Conservation (phyloP, 2,329 filamentous ascomycete species). For the Canariomyces notabilis region DNA sequence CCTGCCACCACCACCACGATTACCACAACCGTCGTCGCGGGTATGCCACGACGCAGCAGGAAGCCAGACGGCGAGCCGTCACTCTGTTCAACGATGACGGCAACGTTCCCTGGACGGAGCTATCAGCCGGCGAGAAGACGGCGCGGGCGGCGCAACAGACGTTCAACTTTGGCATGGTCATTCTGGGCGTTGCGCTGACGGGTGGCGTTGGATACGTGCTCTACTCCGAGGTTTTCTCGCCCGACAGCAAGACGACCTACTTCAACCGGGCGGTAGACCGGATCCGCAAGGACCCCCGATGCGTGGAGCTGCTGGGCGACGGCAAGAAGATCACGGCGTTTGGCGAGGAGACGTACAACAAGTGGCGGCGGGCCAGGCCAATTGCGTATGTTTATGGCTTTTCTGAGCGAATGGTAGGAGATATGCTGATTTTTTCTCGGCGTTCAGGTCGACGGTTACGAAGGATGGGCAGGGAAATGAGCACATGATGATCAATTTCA, state of each 20-base stretch:
- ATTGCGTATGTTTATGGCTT: slow-evolving; percentile 50
- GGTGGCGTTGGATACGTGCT: slow-evolving; percentile 73
- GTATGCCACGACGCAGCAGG: slow-evolving; percentile 48
- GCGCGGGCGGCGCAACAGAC: slow-evolving; percentile 84
- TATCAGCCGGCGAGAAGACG: slow-evolving; percentile 72
- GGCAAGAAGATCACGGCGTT: slow-evolving; percentile 70
- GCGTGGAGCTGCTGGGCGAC: slow-evolving; percentile 69
- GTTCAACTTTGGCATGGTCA: slow-evolving; percentile 76
- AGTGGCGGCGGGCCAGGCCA: slow-evolving; percentile 67
- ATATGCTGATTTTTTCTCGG: not conserved
- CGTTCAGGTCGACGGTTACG: slow-evolving; percentile 56
- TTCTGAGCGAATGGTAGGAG: not conserved
- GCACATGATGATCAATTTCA: slow-evolving; percentile 80
- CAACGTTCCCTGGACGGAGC: slow-evolving; percentile 70
- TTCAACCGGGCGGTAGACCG: slow-evolving; percentile 83
- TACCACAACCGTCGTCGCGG: slow-evolving; percentile 42
- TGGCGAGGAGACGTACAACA: slow-evolving; percentile 75
- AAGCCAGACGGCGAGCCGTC: slow-evolving; percentile 63
- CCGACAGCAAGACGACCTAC: slow-evolving; percentile 77
- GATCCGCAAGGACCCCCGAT: slow-evolving; percentile 67
- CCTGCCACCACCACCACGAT: slow-evolving; percentile 34
- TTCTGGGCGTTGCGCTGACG: slow-evolving; percentile 70
- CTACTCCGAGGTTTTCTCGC: slow-evolving; percentile 76
- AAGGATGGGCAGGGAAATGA: slow-evolving; percentile 72
- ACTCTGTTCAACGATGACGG: slow-evolving; percentile 86